Base-by-base conservation (phyloP, 208 protist species). In the Trypanosoma caninum region DNA sequence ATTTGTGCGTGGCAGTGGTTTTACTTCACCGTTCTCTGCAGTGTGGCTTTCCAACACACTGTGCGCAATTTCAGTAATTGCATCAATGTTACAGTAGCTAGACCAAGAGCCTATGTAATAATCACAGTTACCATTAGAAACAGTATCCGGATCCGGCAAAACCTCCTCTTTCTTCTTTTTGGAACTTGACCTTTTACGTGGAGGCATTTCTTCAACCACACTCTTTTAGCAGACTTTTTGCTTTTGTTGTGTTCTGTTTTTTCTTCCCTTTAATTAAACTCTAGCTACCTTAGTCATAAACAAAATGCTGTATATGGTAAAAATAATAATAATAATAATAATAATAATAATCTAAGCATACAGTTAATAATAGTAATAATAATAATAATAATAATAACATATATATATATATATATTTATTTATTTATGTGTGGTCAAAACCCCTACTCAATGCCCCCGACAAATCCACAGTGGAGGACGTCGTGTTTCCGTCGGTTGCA, bases 81-180 rank as follows among this genome's bases (percentile, higher is more conserved):
- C 65, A 54, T 82, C 76, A 40, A 93, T 55, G 0, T 67, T 70
- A 18, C 77, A 25, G 53, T 78, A 80, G 45, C 53, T 63, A 20
- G 85, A 95, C 86, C 89, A 95, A 25, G 76, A 73, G 10, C 83
- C 83, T 59, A 95, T 78, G 71, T 88, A 95, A 31, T 83, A 80
- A 25, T 79, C 79, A 51, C 64, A 63, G 20, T 50, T 14, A 3
- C 85, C 89, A 52, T 85, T 66, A 25, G 70, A 65, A 35, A 95
- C 25, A n/a, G 76, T 77, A 8, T 37, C 48, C 2, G 83, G 78
- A 41, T 87, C 76, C 2, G 78, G 74, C n/a, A 95, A 70, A 45
- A 74, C 73, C 63, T 93, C 89, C 61, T 90, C 84, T 25, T 62
- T 72, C 38, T 73, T 67, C 55, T 72, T 73, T 41, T n/a, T n/a